These are phyloP conservation scores for Sequoiadendron giganteum DNA, from an alignment of 75 land plant genomes.

Conservation along the genomic window DNA sequence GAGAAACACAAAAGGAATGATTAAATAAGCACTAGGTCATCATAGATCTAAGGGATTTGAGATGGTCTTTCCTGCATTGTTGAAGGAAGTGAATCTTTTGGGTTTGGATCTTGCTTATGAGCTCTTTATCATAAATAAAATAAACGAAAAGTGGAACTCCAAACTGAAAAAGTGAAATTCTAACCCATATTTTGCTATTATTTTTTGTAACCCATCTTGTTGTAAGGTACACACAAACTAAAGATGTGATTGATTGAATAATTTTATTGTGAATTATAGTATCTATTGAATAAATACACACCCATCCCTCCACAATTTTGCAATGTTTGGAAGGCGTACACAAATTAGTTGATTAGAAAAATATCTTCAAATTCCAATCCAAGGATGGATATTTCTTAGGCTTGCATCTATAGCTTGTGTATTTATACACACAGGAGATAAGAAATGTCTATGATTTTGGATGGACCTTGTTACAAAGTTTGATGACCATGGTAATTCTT, in stretches of 20 bases:
- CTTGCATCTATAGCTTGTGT: too few species aligned
- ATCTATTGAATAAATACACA: neutral
- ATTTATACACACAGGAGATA: too few species aligned
- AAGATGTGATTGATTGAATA: too few species aligned
- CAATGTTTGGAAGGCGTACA: constrained; percentile 86
- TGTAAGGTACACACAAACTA: too few species aligned
- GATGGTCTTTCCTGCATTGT: constrained; percentile 75
- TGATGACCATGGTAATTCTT: too few species aligned
- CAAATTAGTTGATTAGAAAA: constrained; percentile 66
- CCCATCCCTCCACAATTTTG: constrained; percentile 80
- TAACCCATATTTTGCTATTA: too few species aligned
- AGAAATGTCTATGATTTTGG: too few species aligned
- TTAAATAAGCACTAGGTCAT: constrained; percentile 53
- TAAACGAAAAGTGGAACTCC: constrained; percentile 40
- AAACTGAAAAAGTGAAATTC: constrained; percentile 69
- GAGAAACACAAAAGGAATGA: constrained; percentile 17
- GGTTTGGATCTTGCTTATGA: constrained; percentile 61
- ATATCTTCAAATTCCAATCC: constrained; percentile 67
- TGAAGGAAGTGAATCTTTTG: constrained; percentile 55
- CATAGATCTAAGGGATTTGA: constrained; percentile 57
- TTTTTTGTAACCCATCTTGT: too few species aligned
- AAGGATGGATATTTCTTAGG: constrained; percentile 78
- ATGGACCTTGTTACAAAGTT: too few species aligned
- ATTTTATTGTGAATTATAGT: neutral
- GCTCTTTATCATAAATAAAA: constrained; percentile 45